Evolutionary conservation across 257 asterid species (phyloP).

Genomic region (Lithospermum erythrorhizon): DNA sequence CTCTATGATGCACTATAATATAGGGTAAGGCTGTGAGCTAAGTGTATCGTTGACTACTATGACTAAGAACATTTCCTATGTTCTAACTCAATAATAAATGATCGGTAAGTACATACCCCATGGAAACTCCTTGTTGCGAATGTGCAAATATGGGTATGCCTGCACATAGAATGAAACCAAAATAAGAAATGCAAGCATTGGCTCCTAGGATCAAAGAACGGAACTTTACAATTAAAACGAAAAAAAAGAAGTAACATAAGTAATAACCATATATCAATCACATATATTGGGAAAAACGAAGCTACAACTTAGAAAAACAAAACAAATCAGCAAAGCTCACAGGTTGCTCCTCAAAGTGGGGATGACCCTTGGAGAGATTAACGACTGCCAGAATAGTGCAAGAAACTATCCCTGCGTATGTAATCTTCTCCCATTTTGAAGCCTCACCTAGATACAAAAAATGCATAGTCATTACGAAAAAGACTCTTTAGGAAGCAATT

Average conservation of each 20-base stretch:
- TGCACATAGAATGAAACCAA: slow-evolving; percentile 18
- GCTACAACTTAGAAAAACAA: not conserved
- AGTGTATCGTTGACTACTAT: too few relatives aligned
- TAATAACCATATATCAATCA: not conserved
- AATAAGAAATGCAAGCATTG: not conserved
- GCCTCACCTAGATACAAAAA: slow-evolving; percentile 51
- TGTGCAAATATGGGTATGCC: slow-evolving; percentile 62
- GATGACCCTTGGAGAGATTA: slow-evolving; percentile 70
- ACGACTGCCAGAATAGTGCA: slow-evolving; percentile 37
- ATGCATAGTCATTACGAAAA: not conserved
- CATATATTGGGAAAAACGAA: not conserved
- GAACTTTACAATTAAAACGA: not conserved
- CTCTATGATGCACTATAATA: too few relatives aligned
- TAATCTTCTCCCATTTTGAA: slow-evolving; percentile 81
- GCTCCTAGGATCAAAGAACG: not conserved
- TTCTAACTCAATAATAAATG: not conserved
- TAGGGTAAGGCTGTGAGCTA: too few relatives aligned
- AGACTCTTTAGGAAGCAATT: not conserved
- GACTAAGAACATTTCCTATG: not conserved
- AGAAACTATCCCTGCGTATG: slow-evolving; percentile 34
- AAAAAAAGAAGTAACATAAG: not conserved
- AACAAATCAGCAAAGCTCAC: slow-evolving; percentile 28
- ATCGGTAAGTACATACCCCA: slow-evolving; percentile 41
- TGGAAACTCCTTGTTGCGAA: slow-evolving; percentile 83
- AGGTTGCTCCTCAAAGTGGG: slow-evolving; percentile 59